Conservation (phyloP, 2,329 filamentous ascomycete genomes). For the Fusarium sp. region DNA sequence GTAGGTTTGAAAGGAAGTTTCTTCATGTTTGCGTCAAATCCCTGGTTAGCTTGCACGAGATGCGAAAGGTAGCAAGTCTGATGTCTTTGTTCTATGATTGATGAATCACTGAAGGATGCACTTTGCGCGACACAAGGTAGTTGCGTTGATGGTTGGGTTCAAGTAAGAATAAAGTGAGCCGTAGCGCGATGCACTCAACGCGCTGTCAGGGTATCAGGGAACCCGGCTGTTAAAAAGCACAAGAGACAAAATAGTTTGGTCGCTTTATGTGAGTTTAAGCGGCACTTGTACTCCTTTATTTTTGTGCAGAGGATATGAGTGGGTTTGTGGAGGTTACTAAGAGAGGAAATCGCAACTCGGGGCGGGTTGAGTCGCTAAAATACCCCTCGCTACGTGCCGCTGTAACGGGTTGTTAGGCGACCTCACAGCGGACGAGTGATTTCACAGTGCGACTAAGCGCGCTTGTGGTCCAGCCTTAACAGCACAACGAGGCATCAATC, state of each 20-base stretch:
- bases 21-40: slow-evolving; percentile 46
- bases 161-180: background rate
- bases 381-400: slow-evolving; percentile 29
- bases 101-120: background rate
- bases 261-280: background rate
- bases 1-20: slow-evolving; percentile 64
- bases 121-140: background rate
- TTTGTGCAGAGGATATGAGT: background rate
- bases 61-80: slow-evolving; percentile 16
- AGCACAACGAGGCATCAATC: slow-evolving; percentile 39
- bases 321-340: slow-evolving; percentile 18
- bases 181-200: slow-evolving; percentile 33
- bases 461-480: slow-evolving; percentile 35
- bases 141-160: background rate
- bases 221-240: background rate
- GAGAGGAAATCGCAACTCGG: slow-evolving; percentile 1
- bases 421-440: slow-evolving; percentile 7
- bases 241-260: background rate
- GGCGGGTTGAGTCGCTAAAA: slow-evolving; percentile 27
- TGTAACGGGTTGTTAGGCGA: slow-evolving; percentile 37
- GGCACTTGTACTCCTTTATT: background rate
- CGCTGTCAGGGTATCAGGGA: background rate
- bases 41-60: slow-evolving; percentile 19
- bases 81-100: background rate
- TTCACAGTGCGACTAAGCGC: slow-evolving; percentile 41